phyloP scores from a whole-genome alignment of 768 basidiomycete species.

The Pleurotus pulmonarius region DNA sequence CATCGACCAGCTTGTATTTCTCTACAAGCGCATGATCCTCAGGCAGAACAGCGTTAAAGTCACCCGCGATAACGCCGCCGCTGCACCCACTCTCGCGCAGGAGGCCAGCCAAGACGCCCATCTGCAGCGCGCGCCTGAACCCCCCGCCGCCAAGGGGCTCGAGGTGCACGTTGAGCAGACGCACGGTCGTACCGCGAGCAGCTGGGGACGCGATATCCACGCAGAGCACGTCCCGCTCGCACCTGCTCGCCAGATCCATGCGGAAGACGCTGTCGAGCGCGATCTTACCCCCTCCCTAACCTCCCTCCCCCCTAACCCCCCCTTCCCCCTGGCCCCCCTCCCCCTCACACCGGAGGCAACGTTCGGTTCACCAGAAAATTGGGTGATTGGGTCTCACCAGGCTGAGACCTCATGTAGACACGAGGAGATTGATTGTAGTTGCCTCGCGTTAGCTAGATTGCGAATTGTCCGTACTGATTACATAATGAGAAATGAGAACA shows the following conservation, averaged over 20 bases:
- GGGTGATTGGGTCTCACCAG: no score
- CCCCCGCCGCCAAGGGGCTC: constrained; percentile 23
- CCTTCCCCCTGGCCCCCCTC: constrained; percentile 12
- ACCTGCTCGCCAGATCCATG: constrained; percentile 30
- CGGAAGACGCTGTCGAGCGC: constrained; percentile 25
- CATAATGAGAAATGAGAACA: no score
- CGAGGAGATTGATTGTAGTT: no score
- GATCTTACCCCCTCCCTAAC: constrained; percentile 19
- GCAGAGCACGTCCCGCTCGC: constrained; percentile 31
- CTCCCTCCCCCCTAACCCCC: constrained; percentile 7
- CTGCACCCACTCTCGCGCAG: constrained; percentile 37
- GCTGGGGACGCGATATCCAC: constrained; percentile 28
- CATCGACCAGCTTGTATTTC: constrained; percentile 35
- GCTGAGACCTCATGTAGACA: no score
- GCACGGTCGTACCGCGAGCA: constrained; percentile 17
- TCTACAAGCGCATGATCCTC: constrained; percentile 32
- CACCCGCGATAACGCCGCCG: constrained; percentile 42
- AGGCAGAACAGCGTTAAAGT: constrained; percentile 39
- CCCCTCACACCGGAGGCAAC: no score
- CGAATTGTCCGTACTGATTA: no score
- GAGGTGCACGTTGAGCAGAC: constrained; percentile 37
- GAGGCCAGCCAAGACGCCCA: constrained; percentile 27
- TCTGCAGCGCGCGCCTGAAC: constrained; percentile 23
- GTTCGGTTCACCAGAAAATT: no score
- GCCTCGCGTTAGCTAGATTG: no score